Percentiles rank a stretch among this genome's conserved stretches.
Conservation (phyloP, 345 rosid species). For the Eucalyptus cloeziana region DNA sequence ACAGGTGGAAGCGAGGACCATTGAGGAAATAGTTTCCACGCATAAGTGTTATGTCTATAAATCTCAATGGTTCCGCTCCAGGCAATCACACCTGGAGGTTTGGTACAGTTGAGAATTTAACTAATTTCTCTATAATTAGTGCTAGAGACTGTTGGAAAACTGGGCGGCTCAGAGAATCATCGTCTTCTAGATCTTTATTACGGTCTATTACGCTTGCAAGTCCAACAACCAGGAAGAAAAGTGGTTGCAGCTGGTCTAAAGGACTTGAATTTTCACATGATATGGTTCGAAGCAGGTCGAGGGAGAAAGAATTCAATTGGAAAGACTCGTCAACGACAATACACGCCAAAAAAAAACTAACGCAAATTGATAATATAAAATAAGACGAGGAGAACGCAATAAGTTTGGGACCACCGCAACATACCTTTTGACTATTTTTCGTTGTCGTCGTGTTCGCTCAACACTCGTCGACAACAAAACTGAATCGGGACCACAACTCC, state of each 20-base stretch:
- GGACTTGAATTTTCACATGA: background rate
- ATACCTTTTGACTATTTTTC: too few species aligned
- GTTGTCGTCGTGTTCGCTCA: too few species aligned
- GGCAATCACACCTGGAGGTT: background rate
- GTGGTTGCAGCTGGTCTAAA: background rate
- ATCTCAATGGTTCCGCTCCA: background rate
- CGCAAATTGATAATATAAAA: too few species aligned
- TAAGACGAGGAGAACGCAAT: too few species aligned
- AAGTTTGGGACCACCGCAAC: too few species aligned
- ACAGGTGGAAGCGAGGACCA: constrained; percentile 2
- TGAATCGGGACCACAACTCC: too few species aligned
- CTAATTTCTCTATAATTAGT: background rate
- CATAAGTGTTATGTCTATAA: background rate
- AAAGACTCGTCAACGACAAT: background rate
- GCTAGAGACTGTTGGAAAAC: background rate
- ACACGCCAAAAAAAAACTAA: too few species aligned
- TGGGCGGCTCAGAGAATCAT: background rate
- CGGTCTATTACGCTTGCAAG: background rate
- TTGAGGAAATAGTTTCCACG: constrained; percentile 9
- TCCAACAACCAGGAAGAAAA: background rate
- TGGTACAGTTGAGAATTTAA: background rate
- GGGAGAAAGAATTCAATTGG: background rate
- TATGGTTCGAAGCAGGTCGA: background rate
- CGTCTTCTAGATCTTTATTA: background rate
- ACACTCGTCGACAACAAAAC: too few species aligned